Evolutionary conservation across 345 rosid genomes (phyloP).

Genomic region (Populus tremula): DNA sequence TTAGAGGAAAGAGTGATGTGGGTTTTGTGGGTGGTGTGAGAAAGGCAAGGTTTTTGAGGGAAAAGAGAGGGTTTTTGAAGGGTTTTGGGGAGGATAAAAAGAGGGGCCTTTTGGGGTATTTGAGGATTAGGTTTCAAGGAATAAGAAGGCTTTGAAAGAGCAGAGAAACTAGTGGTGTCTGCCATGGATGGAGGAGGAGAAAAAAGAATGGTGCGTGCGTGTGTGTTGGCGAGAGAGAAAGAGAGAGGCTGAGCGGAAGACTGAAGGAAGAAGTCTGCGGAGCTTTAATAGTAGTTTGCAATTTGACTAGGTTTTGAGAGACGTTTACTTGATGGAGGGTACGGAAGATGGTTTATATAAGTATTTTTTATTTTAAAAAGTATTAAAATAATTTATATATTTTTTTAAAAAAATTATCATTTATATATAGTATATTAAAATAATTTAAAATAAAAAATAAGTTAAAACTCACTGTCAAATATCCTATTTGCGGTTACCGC

Average conservation of each 20-base stretch:
- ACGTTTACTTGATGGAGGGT: background rate
- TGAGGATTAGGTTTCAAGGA: background rate
- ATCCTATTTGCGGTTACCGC: too few species aligned
- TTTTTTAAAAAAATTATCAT: too few species aligned
- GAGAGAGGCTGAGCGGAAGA: background rate
- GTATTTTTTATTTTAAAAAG: too few species aligned
- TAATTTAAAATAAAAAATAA: too few species aligned
- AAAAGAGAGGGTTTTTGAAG: conserved; percentile 40
- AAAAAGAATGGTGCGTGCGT: background rate
- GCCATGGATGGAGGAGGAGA: conserved; percentile 5
- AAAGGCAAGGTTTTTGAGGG: conserved; percentile 10
- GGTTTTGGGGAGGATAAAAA: conserved; percentile 34
- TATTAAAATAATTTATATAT: too few species aligned
- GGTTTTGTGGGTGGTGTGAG: conserved; percentile 23
- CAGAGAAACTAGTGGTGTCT: conserved; percentile 12
- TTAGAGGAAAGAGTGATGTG: conserved; percentile 29
- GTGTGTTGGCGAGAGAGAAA: background rate
- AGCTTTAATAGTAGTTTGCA: background rate
- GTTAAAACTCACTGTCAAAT: too few species aligned
- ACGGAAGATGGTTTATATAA: too few species aligned
- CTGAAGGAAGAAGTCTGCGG: background rate
- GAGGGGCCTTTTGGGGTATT: conserved; percentile 11
- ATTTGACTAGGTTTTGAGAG: background rate
- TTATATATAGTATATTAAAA: too few species aligned
- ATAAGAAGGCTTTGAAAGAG: conserved; percentile 15